Evolutionary conservation across 2,329 filamentous ascomycete species (phyloP).

Genomic region (Sclerotinia nivalis): DNA sequence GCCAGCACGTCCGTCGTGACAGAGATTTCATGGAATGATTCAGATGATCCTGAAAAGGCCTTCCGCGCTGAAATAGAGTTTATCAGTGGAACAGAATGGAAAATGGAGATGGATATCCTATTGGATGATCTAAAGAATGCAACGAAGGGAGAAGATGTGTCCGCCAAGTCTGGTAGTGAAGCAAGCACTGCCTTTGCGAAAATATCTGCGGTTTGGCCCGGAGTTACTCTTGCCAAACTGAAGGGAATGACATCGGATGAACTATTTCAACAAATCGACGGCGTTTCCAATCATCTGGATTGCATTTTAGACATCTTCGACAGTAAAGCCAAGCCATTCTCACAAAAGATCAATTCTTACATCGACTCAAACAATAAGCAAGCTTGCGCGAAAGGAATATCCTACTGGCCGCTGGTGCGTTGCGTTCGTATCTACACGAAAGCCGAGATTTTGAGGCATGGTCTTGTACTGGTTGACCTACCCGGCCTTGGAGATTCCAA

Average conservation of each 20-base stretch:
- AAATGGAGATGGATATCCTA: not conserved
- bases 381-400: not conserved
- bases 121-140: not conserved
- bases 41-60: not conserved
- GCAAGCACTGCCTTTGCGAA: conserved; percentile 8
- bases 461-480: conserved; percentile 4
- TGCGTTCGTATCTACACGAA: conserved; percentile 5
- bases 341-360: not conserved
- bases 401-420: conserved; percentile 8
- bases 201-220: conserved; percentile 15
- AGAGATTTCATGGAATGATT: conserved; percentile 17
- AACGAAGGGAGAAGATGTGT: not conserved
- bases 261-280: not conserved
- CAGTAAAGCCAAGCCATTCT: not conserved
- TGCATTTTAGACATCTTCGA: not conserved
- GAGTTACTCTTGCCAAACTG: not conserved
- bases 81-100: not conserved
- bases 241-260: not conserved
- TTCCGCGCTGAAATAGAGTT: conserved; percentile 16
- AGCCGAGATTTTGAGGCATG: conserved; percentile 1
- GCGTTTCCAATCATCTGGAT: not conserved
- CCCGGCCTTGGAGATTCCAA: conserved; percentile 18
- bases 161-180: not conserved
- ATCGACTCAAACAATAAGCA: conserved; percentile 13
- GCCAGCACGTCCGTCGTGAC: conserved; percentile 7